These are phyloP conservation scores for Jacaranda copaia DNA, from an alignment of 257 asterid genomes.

Conservation along the genomic window DNA sequence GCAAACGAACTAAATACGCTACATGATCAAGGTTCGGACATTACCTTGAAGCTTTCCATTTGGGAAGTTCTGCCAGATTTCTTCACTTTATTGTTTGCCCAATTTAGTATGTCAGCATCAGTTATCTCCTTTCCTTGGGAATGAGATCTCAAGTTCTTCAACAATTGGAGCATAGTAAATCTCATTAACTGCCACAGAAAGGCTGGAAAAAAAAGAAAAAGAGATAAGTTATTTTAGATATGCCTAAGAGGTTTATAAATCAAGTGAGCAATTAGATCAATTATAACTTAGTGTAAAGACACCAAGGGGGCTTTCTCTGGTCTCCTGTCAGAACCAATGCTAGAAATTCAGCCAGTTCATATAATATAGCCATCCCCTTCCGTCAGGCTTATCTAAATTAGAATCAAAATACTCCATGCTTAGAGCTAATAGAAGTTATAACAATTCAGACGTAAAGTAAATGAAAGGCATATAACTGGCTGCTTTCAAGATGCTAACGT, in stretches of 20 bases:
- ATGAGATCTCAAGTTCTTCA: constrained; percentile 74
- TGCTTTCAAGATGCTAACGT: too few relatives aligned
- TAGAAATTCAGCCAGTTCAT: too few relatives aligned
- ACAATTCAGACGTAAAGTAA: too few relatives aligned
- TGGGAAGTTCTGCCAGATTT: constrained; percentile 59
- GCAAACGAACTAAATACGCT: constrained; percentile 4
- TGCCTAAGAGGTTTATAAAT: background rate
- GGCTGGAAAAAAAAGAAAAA: constrained; percentile 48
- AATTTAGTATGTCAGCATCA: constrained; percentile 68
- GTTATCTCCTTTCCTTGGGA: constrained; percentile 81
- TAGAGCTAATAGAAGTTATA: too few relatives aligned
- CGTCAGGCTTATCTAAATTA: too few relatives aligned
- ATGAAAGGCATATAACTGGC: too few relatives aligned
- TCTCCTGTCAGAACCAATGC: too few relatives aligned
- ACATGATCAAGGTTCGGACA: constrained; percentile 1
- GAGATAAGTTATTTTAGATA: background rate
- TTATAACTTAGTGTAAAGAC: background rate
- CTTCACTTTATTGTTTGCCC: constrained; percentile 83
- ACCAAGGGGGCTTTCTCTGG: background rate
- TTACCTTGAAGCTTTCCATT: constrained; percentile 94
- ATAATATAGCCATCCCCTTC: too few relatives aligned
- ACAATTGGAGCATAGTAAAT: constrained; percentile 83
- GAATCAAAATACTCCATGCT: too few relatives aligned
- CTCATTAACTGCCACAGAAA: constrained; percentile 96
- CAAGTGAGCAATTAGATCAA: background rate